phyloP scores from a whole-genome alignment of 192 early-diverging fungal species.

The Helicostylum pulchrum region DNA sequence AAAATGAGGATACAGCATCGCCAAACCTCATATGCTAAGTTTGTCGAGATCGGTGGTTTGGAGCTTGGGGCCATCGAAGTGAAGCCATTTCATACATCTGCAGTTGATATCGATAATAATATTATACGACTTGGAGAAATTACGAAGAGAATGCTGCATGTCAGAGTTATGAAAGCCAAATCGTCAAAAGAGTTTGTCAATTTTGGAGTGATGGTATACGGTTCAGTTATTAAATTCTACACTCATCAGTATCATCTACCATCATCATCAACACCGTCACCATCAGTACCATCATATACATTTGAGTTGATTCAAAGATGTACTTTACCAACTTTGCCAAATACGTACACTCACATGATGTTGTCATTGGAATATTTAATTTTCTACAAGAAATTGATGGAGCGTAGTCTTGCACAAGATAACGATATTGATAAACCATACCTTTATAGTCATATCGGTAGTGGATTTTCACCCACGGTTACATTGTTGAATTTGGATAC shows the following conservation, averaged over 20 bases:
- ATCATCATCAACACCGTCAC: background rate
- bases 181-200: background rate
- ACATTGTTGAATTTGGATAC: too few species aligned
- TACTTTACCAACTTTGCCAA: too few species aligned
- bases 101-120: background rate
- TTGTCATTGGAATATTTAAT: too few species aligned
- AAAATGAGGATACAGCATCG: background rate
- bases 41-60: slow-evolving; percentile 1
- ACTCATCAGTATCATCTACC: background rate
- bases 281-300: background rate
- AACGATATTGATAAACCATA: too few species aligned
- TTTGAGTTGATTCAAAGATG: background rate
- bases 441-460: too few species aligned
- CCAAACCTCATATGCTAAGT: background rate
- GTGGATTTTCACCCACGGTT: too few species aligned
- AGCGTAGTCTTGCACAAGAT: too few species aligned
- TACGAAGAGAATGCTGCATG: background rate
- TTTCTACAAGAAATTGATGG: too few species aligned
- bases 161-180: background rate
- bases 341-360: too few species aligned
- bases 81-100: background rate
- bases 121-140: background rate
- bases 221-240: background rate
- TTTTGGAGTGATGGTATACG: background rate
- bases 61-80: background rate